A percentile compares a stretch with the other conserved stretches of the same genome.
phyloP scores from a whole-genome alignment of 129 eudicot genomes.

The Pittosporum tobira region DNA sequence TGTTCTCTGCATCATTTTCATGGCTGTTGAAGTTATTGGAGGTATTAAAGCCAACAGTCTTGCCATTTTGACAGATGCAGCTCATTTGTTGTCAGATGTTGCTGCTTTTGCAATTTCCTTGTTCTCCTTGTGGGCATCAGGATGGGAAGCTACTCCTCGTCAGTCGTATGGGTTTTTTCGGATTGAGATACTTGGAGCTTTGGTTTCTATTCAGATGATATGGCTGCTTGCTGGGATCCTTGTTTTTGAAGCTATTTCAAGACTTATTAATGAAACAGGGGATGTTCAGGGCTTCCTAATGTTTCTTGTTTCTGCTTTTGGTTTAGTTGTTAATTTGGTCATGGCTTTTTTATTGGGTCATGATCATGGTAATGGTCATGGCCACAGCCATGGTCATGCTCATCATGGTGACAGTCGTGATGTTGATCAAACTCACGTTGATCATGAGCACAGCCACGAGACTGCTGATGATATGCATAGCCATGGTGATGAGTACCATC shows the following conservation, averaged over 20 bases:
- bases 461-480: conserved; percentile 25
- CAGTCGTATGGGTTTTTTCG: conserved; percentile 66
- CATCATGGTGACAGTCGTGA: background rate
- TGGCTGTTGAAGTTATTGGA: conserved; percentile 53
- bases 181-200: conserved; percentile 60
- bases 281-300: conserved; percentile 57
- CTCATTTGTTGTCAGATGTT: conserved; percentile 64
- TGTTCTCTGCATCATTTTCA: conserved; percentile 37
- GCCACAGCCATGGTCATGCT: conserved; percentile 26
- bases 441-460: conserved; percentile 25
- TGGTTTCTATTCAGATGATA: conserved; percentile 61
- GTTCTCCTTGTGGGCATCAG: conserved; percentile 61
- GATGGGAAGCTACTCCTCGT: conserved; percentile 69
- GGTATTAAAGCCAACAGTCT: conserved; percentile 66
- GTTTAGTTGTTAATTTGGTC: conserved; percentile 43
- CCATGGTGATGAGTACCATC: conserved; percentile 35
- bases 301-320: conserved; percentile 55
- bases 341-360: conserved; percentile 55
- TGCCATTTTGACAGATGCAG: conserved; percentile 65
- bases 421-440: conserved; percentile 22
- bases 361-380: conserved; percentile 37
- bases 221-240: conserved; percentile 63
- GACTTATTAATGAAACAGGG: conserved; percentile 38
- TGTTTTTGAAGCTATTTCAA: conserved; percentile 50
- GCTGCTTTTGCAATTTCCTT: conserved; percentile 73